Percentiles rank a stretch among this genome's conserved stretches.
Evolutionary conservation across 2,329 filamentous ascomycete genomes (phyloP).

Genomic region (Alternaria ethzedia): DNA sequence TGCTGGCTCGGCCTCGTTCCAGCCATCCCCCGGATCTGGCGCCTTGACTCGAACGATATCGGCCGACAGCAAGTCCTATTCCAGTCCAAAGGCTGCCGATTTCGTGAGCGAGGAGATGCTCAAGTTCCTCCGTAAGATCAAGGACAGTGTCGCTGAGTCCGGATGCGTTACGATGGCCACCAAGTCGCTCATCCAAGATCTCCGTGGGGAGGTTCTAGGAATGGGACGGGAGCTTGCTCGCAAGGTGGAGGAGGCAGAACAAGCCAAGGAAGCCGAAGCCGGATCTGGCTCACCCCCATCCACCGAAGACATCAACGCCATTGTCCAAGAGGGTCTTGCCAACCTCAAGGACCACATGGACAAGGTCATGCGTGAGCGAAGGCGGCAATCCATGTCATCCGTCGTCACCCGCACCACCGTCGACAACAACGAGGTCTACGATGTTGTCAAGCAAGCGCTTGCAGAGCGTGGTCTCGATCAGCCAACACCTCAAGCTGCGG

Average conservation of each 20-base stretch:
- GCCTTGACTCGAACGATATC: constrained; percentile 42
- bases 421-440: constrained; percentile 85
- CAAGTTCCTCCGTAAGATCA: constrained; percentile 82
- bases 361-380: constrained; percentile 76
- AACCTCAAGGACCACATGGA: constrained; percentile 88
- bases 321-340: constrained; percentile 79
- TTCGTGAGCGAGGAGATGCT: constrained; percentile 77
- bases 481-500: constrained; percentile 51
- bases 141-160: constrained; percentile 86
- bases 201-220: constrained; percentile 89
- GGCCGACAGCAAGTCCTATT: constrained; percentile 48
- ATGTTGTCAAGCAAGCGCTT: constrained; percentile 78
- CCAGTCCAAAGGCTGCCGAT: constrained; percentile 60
- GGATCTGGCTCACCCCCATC: constrained; percentile 44
- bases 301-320: constrained; percentile 74
- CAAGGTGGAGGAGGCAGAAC: constrained; percentile 75
- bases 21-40: constrained; percentile 39
- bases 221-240: constrained; percentile 93
- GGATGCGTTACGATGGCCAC: constrained; percentile 91
- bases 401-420: constrained; percentile 67
- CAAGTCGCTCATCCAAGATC: constrained; percentile 85
- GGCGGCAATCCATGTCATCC: constrained; percentile 69
- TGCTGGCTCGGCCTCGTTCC: constrained; percentile 33
- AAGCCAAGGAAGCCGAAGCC: constrained; percentile 52
- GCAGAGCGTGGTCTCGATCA: constrained; percentile 58